Base-by-base conservation (phyloP, 257 asterid genomes). In the Solanum habrochaites region DNA sequence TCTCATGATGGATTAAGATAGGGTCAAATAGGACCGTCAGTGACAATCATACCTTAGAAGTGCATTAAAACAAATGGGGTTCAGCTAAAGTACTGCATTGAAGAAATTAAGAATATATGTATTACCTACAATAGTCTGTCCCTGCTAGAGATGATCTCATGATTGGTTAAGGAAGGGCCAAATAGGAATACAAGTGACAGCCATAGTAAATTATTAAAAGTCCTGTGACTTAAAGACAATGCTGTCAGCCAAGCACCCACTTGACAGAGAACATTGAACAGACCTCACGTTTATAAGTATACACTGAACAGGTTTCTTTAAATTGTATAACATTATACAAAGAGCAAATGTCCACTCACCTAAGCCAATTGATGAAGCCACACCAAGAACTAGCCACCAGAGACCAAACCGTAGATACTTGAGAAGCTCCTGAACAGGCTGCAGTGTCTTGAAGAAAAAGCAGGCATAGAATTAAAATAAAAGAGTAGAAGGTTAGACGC, bases 311-410 rank as follows among this genome's bases (percentile, higher is more conserved):
- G 43, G n/a, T 11, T 11, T 49, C 12, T 49, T 16, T 80, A 49
- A 80, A 80, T 29, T 12, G 66, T 27, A 78, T 27, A 45, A 43
- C 16, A 49, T 29, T 52, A 47, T 10, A 58, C 81, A 80, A 64
- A 27, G 29, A 84, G 78, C 8, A 20, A 42, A 32, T 52, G 39
- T 69, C 37, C 37, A 87, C 92, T 88, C 85, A 90, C 92, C 92
- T 32, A 88, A 81, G 58, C 92, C 92, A 52, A 90, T 87, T 66
- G 91, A 90, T 72, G 92, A 90, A 73, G 92, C 92, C 23, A 87
- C 91, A 20, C 91, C 92, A 82, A 90, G 92, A 71, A 88, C 91
- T 90, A 90, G 60, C 92, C 92, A 90, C 92, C 92, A 90, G 83
- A 85, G 73, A 72, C 91, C 91, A 25, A 87, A 90, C 66, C 85